phyloP scores from a whole-genome alignment of 2,329 filamentous ascomycete species.

The Blastomyces parvus region DNA sequence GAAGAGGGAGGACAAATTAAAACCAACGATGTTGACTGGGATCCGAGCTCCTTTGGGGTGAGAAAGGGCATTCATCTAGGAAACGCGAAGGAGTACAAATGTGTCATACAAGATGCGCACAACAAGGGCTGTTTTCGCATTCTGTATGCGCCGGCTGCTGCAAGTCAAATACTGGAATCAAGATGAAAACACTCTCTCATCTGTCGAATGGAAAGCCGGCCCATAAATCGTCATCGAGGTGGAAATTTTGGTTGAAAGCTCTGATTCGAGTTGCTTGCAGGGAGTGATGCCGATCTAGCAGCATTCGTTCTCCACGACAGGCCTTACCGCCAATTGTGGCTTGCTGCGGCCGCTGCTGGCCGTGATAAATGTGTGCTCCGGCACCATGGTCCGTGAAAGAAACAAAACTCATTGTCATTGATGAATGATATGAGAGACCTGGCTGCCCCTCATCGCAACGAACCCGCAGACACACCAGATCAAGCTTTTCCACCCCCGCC shows the following conservation, averaged over 20 bases:
- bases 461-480: not conserved
- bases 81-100: not conserved
- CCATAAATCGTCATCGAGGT: not conserved
- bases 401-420: not conserved
- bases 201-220: not conserved
- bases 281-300: slow-evolving; percentile 3
- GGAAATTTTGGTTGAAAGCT: not conserved
- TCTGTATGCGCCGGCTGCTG: not conserved
- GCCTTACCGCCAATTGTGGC: not conserved
- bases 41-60: not conserved
- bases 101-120: not conserved
- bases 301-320: not conserved
- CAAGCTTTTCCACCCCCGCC: slow-evolving; percentile 3
- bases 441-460: not conserved
- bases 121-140: not conserved
- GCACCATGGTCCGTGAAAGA: not conserved
- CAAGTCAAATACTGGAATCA: not conserved
- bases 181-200: not conserved
- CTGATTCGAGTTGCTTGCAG: not conserved
- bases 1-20: not conserved
- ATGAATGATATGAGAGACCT: too few species aligned
- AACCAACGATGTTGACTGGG: not conserved
- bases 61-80: not conserved
- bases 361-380: not conserved
- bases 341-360: not conserved